These are phyloP conservation scores for Sphagnum fallax DNA, from an alignment of 228 moss, liverwort and hornwort species.

Conservation along the genomic window DNA sequence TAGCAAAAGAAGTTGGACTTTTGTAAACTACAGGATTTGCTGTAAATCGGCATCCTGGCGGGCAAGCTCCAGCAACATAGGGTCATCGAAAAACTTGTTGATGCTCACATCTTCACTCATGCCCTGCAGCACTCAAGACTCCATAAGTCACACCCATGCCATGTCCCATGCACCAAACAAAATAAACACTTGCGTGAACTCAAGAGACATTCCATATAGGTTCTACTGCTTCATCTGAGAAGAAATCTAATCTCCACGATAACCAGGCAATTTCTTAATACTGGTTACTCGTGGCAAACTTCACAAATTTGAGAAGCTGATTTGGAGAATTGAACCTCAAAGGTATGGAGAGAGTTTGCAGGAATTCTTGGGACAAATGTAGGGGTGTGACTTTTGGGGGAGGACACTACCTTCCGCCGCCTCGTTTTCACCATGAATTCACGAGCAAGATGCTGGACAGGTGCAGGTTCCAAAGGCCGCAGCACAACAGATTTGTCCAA, in stretches of 20 bases:
- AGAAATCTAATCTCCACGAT: too few species aligned
- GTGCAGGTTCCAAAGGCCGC: conserved; percentile 91
- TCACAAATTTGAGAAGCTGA: too few species aligned
- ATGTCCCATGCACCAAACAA: neutral
- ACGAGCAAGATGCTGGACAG: conserved; percentile 85
- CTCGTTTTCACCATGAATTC: conserved; percentile 98
- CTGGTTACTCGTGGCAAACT: too few species aligned
- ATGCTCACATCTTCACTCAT: conserved; percentile 99
- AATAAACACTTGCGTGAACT: neutral
- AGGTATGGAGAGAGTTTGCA: too few species aligned
- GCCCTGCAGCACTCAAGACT: conserved; percentile 38
- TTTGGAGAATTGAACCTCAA: too few species aligned
- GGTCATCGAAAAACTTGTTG: conserved; percentile 97
- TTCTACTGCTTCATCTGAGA: too few species aligned
- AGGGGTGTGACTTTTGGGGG: too few species aligned
- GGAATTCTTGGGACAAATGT: too few species aligned
- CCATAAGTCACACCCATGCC: neutral
- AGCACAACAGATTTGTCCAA: conserved; percentile 95
- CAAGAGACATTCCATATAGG: neutral
- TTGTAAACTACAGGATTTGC: conserved; percentile 62
- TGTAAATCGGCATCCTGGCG: conserved; percentile 98
- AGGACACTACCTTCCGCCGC: conserved; percentile 50
- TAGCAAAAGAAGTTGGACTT: neutral
- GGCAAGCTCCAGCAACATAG: conserved; percentile 97
- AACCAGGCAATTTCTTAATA: too few species aligned